Conservation (phyloP, 257 asterid species). For the Ligustrum vulgare region DNA sequence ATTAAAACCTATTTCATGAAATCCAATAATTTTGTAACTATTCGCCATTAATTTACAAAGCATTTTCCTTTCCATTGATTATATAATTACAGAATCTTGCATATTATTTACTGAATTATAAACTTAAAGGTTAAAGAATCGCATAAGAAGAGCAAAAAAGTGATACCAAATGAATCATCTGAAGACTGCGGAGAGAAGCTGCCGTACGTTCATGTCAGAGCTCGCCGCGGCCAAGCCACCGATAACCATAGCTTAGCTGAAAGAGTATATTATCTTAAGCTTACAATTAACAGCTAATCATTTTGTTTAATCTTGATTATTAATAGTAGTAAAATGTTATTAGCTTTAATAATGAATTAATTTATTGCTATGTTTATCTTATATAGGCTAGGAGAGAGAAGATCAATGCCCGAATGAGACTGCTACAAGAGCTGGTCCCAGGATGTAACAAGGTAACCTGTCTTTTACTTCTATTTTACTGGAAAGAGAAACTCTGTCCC, state of each 20-base stretch:
- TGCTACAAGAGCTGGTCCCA: conserved; percentile 95
- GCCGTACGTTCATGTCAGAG: conserved; percentile 86
- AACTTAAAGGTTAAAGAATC: conserved; percentile 47
- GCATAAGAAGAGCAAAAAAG: conserved; percentile 65
- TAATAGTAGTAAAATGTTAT: conserved; percentile 10
- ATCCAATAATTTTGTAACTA: conserved; percentile 6
- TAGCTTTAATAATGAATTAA: conserved; percentile 20
- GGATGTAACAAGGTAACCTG: conserved; percentile 94
- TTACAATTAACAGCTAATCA: conserved; percentile 6
- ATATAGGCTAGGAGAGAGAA: conserved; percentile 97
- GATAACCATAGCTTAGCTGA: conserved; percentile 99
- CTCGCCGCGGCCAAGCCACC: conserved; percentile 98
- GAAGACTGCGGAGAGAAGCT: conserved; percentile 64
- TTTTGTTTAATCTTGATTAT: conserved; percentile 13
- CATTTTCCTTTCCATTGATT: background rate
- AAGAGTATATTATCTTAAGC: conserved; percentile 51
- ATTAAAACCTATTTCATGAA: background rate
- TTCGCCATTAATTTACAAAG: background rate
- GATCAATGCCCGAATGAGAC: conserved; percentile 94
- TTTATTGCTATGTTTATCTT: conserved; percentile 17
- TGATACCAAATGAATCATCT: conserved; percentile 40
- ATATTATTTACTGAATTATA: too few relatives aligned
- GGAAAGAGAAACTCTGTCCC: background rate
- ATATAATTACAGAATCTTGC: too few relatives aligned
- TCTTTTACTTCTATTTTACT: conserved; percentile 24